Conservation (phyloP, 768 basidiomycete species). For the Postia placenta region DNA sequence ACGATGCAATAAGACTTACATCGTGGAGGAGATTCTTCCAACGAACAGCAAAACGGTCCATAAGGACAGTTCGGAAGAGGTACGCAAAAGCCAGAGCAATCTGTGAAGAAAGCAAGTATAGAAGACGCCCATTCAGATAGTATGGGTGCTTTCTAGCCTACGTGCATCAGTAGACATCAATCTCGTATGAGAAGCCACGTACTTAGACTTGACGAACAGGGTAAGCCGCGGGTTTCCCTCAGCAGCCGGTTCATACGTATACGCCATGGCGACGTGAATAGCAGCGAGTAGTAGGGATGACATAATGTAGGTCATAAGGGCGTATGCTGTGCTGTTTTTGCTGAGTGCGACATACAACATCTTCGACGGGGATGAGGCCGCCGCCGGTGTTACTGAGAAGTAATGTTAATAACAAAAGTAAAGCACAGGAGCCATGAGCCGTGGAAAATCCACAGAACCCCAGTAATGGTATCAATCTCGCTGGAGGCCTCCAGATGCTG, state of each 20-base stretch:
- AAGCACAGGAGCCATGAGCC: not conserved
- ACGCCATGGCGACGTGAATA: constrained; percentile 37
- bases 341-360: constrained; percentile 39
- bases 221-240: constrained; percentile 37
- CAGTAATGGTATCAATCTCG: too few species aligned
- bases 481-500: too few species aligned
- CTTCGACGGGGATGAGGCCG: constrained; percentile 46
- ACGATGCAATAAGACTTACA: too few species aligned
- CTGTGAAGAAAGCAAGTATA: constrained; percentile 57
- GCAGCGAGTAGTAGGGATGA: constrained; percentile 40
- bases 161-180: not conserved
- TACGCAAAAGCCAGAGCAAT: constrained; percentile 39
- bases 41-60: constrained; percentile 46
- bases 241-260: constrained; percentile 24
- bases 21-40: constrained; percentile 18
- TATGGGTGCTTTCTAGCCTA: constrained; percentile 60
- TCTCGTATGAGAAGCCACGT: constrained; percentile 9
- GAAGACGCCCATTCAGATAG: constrained; percentile 62
- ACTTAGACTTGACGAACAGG: constrained; percentile 68
- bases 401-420: not conserved
- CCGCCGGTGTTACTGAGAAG: constrained; percentile 40
- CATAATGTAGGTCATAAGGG: constrained; percentile 38
- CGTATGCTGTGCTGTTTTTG: constrained; percentile 40
- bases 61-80: constrained; percentile 51
- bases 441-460: too few species aligned